phyloP scores from a whole-genome alignment of 164 flowering plant species.

The Amborella trichopoda region DNA sequence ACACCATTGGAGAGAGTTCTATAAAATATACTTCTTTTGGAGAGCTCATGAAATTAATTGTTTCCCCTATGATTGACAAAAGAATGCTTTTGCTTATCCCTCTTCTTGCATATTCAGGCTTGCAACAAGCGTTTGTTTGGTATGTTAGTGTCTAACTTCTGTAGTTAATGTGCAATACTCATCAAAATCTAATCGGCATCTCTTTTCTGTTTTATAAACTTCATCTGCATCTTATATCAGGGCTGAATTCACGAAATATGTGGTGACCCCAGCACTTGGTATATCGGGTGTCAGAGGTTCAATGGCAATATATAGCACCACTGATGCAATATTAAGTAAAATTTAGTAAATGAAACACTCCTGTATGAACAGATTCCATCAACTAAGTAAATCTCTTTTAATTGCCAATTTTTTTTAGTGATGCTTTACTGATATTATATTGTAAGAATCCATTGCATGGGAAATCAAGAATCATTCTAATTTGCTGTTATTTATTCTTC shows the following conservation, averaged over 20 bases:
- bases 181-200: no score
- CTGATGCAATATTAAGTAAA: conserved; percentile 87
- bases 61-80: conserved; percentile 44
- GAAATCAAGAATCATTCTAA: no score
- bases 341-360: no score
- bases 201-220: not conserved
- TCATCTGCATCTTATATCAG: conserved; percentile 17
- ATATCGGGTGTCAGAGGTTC: conserved; percentile 83
- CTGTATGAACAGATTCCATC: no score
- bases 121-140: conserved; percentile 97
- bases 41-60: conserved; percentile 29
- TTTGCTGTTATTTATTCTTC: no score
- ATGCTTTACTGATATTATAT: no score
- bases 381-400: no score
- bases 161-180: no score
- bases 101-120: conserved; percentile 84
- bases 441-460: no score
- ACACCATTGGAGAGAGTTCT: conserved; percentile 28
- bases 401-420: no score
- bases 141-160: conserved; percentile 19
- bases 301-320: conserved; percentile 87
- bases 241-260: conserved; percentile 78
- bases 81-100: conserved; percentile 77
- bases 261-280: conserved; percentile 72
- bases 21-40: conserved; percentile 28